Conservation (phyloP, 1,284 basidiomycete species). For the Cronartium ribicola region DNA sequence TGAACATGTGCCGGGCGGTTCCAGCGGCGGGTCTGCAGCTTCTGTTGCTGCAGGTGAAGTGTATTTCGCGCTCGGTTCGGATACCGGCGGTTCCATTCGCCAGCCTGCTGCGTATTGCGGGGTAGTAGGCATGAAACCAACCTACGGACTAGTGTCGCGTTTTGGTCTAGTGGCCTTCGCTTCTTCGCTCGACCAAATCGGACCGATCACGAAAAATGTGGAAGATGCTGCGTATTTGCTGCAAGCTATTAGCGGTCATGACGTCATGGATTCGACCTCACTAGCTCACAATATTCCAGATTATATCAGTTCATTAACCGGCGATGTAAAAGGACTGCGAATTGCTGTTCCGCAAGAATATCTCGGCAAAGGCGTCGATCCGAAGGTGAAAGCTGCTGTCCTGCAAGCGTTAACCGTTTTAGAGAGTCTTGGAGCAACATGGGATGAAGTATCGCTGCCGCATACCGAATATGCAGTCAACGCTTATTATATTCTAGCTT, state of each 20-base stretch:
- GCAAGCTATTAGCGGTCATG: too few relatives aligned
- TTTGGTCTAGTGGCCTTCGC: constrained; percentile 90
- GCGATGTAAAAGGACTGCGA: too few relatives aligned
- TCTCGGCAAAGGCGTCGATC: constrained; percentile 72
- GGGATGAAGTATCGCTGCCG: constrained; percentile 73
- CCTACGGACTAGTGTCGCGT: constrained; percentile 85
- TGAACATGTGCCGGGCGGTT: constrained; percentile 68
- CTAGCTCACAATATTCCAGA: too few relatives aligned
- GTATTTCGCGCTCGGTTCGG: constrained; percentile 69
- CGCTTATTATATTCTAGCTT: constrained; percentile 91
- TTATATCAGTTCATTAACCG: too few relatives aligned
- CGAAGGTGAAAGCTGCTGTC: too few relatives aligned
- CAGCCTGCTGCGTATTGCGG: constrained; percentile 93
- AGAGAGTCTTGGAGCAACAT: constrained; percentile 61
- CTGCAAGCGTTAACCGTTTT: constrained; percentile 52
- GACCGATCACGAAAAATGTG: too few relatives aligned
- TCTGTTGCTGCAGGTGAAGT: constrained; percentile 64
- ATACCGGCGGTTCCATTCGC: constrained; percentile 90
- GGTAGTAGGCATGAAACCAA: constrained; percentile 85
- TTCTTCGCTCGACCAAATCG: constrained; percentile 87
- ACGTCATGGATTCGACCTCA: too few relatives aligned
- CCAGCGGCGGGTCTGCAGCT: constrained; percentile 76
- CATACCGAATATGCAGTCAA: constrained; percentile 73
- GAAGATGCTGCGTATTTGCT: too few relatives aligned
- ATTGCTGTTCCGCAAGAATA: constrained; percentile 62